Conservation (phyloP, 768 basidiomycete genomes). For the Termitomyces eurrhizus region DNA sequence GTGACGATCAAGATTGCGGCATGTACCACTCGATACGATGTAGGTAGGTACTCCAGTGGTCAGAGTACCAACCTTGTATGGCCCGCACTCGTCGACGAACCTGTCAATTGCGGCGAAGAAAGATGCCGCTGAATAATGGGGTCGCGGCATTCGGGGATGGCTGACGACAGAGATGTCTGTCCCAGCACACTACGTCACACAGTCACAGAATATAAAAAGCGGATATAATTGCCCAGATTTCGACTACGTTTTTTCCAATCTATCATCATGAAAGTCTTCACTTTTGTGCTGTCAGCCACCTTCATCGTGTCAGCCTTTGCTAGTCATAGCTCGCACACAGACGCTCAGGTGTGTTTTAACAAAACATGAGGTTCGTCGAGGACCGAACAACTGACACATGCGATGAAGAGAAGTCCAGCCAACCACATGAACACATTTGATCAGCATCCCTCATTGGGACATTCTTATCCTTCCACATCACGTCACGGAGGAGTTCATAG, state of each 20-base stretch:
- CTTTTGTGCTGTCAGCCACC: background rate
- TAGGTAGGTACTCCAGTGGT: too few species aligned
- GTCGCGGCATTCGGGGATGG: too few species aligned
- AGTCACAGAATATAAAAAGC: background rate
- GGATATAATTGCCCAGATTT: background rate
- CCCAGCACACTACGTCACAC: background rate
- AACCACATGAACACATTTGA: background rate
- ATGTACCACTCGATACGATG: too few species aligned
- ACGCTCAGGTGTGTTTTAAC: constrained; percentile 2
- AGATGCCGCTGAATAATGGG: too few species aligned
- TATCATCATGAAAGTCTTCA: background rate
- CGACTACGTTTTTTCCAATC: background rate
- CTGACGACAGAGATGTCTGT: too few species aligned
- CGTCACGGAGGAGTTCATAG: background rate
- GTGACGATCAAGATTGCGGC: too few species aligned
- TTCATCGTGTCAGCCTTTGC: background rate
- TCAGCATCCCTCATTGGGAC: constrained; percentile 1
- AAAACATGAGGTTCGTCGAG: background rate
- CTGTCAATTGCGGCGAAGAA: too few species aligned
- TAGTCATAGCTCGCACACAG: background rate
- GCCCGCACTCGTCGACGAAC: too few species aligned
- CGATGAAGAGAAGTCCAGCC: constrained; percentile 1
- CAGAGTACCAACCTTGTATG: too few species aligned
- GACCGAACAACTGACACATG: background rate
- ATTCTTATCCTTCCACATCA: background rate